Base-by-base conservation (phyloP, 768 basidiomycete species). In the Lentinula edodes region DNA sequence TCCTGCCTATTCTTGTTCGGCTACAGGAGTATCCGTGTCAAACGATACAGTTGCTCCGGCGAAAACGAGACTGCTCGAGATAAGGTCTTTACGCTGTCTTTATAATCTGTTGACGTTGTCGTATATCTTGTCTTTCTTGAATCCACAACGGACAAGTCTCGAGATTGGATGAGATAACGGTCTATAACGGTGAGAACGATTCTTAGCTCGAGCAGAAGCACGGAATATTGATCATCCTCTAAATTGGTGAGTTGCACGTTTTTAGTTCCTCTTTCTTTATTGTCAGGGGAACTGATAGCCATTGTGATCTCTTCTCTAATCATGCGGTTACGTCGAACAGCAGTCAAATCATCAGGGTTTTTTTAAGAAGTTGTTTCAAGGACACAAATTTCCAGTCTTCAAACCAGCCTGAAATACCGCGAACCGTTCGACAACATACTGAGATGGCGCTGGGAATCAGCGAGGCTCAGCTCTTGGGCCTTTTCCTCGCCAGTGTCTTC, bases 401-500 rank as follows among this genome's bases (percentile, higher is more conserved):
- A n/a, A 43, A n/a, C 42, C 15, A 43, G 42, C 42, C 42, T 43
- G 6, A 2, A 15, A n/a, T 48, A 4, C 46, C 9, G 23, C 18
- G 46, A 28, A 48, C 46, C 12, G 8, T 5, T 48, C 46, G 9
- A 9, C 8, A 18, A 4, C 46, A 20, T 28, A 28, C 28, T 39
- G 7, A 5, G 18, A 52, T 52, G 51, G 32, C 51, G 16, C 38
- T 56, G 1, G 55, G 38, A 43, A 56, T 56, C 39, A 56, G 55
- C 15, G 55, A 56, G 55, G 59, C 51, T 60, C 50, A 60, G 32
- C 46, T 60, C 13, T 39, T 60, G 36, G 51, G 50, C 8, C 50
- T 60, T 2, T 60, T 60, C n/a, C 48, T 60, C 50, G 34, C 48
- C 15, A 52, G 59, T 43, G 51, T 60, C 35, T 60, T 60, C 18